phyloP scores from a whole-genome alignment of 495 filamentous ascomycete genomes.

The Penicillium maclennaniae region DNA sequence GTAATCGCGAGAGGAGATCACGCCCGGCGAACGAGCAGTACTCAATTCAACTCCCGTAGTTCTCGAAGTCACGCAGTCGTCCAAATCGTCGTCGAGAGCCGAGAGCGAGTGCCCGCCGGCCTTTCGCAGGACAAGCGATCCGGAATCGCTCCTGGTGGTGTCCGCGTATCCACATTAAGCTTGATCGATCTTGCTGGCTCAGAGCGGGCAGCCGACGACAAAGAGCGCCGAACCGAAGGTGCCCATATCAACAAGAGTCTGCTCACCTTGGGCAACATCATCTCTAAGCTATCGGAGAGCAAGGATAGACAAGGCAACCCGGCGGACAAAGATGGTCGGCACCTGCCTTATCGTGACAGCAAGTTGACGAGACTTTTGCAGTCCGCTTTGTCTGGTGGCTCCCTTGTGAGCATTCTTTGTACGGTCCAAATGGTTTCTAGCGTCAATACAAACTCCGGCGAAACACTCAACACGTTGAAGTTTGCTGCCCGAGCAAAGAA shows the following conservation, averaged over 20 bases:
- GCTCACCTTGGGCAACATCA: slow-evolving; percentile 91
- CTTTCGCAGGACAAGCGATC: slow-evolving; percentile 68
- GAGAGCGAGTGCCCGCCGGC: slow-evolving; percentile 67
- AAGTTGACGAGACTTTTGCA: slow-evolving; percentile 93
- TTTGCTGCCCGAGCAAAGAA: slow-evolving; percentile 97
- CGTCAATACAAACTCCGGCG: slow-evolving; percentile 65
- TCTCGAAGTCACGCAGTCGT: slow-evolving; percentile 97
- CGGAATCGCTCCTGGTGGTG: slow-evolving; percentile 79
- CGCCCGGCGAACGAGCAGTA: slow-evolving; percentile 82
- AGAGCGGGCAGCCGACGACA: slow-evolving; percentile 90
- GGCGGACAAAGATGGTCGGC: slow-evolving; percentile 76
- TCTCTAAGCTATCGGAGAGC: slow-evolving; percentile 76
- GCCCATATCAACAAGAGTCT: slow-evolving; percentile 98
- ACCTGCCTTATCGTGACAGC: slow-evolving; percentile 94
- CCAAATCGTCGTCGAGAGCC: slow-evolving; percentile 95
- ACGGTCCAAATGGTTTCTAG: slow-evolving; percentile 79
- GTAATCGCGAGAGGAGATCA: slow-evolving; percentile 95
- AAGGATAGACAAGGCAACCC: slow-evolving; percentile 79
- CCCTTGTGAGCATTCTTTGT: slow-evolving; percentile 93
- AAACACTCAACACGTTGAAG: slow-evolving; percentile 94
- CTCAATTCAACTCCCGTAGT: slow-evolving; percentile 92
- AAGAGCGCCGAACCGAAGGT: slow-evolving; percentile 90
- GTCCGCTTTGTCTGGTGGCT: slow-evolving; percentile 88
- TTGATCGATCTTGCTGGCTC: slow-evolving; percentile 96
- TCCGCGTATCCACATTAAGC: slow-evolving; percentile 90